These are phyloP conservation scores for Solanum chmielewskii DNA, from an alignment of 257 asterid genomes.

Conservation along the genomic window DNA sequence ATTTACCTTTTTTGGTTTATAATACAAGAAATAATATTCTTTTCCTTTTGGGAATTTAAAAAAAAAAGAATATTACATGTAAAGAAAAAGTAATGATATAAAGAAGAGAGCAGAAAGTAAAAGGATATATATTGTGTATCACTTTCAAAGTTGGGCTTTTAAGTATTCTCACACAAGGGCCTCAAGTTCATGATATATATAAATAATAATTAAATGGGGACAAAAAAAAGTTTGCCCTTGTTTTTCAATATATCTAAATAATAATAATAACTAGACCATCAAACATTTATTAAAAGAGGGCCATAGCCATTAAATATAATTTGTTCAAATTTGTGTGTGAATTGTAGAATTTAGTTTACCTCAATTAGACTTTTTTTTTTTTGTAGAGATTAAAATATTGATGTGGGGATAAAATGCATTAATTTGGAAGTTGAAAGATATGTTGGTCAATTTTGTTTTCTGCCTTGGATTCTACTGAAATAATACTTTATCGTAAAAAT, in stretches of 20 bases:
- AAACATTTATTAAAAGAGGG: constrained; percentile 46
- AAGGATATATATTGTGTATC: constrained; percentile 15
- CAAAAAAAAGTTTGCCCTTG: constrained; percentile 12
- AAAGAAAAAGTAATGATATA: constrained; percentile 3
- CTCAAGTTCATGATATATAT: constrained; percentile 28
- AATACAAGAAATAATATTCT: not conserved
- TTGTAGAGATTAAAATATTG: not conserved
- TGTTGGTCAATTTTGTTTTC: not conserved
- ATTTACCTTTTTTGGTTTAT: not conserved
- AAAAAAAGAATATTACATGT: not conserved
- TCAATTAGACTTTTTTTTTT: not conserved
- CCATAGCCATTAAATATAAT: constrained; percentile 37
- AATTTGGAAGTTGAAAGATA: constrained; percentile 10
- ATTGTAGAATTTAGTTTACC: constrained; percentile 1
- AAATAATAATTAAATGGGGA: constrained; percentile 5
- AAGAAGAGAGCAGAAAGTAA: not conserved
- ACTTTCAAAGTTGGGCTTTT: constrained; percentile 11
- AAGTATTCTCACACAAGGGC: constrained; percentile 22
- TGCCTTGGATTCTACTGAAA: constrained; percentile 44
- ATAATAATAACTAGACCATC: constrained; percentile 8
- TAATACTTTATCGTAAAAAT: not conserved
- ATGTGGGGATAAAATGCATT: constrained; percentile 4
- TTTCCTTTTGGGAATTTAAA: not conserved
- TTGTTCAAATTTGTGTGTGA: constrained; percentile 12
- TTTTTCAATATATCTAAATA: constrained; percentile 14